phyloP scores from a whole-genome alignment of 2,329 filamentous ascomycete species.

The Fusarium guadeloupense region DNA sequence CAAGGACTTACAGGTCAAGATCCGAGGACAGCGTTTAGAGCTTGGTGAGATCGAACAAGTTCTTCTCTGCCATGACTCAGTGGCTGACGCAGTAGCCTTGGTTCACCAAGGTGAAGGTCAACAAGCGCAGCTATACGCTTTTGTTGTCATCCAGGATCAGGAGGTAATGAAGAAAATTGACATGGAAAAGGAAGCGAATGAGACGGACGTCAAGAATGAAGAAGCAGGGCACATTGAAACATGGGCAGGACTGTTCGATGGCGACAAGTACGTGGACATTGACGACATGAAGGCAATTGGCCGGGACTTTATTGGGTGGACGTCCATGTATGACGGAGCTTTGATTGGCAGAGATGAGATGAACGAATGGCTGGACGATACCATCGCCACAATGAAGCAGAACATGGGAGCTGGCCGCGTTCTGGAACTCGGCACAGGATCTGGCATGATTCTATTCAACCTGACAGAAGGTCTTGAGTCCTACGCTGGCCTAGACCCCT shows the following conservation, averaged over 20 bases:
- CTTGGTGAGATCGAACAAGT: slow-evolving; percentile 34
- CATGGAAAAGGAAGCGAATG: too few species aligned
- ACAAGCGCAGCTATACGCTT: too few species aligned
- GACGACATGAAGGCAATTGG: slow-evolving; percentile 22
- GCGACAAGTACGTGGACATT: slow-evolving; percentile 24
- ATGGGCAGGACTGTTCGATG: slow-evolving; percentile 34
- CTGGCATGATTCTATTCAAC: slow-evolving; percentile 48
- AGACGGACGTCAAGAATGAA: too few species aligned
- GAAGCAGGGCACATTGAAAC: slow-evolving; percentile 15
- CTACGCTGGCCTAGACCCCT: slow-evolving; percentile 46
- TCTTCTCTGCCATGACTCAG: neutral
- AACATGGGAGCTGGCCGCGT: slow-evolving; percentile 25
- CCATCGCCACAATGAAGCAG: slow-evolving; percentile 36
- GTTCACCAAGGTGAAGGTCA: neutral
- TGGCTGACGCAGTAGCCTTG: neutral
- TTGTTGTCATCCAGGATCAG: too few species aligned
- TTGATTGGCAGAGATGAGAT: slow-evolving; percentile 36
- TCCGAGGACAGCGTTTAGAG: slow-evolving; percentile 43
- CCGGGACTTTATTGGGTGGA: slow-evolving; percentile 46
- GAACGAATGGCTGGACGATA: slow-evolving; percentile 47
- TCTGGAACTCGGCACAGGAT: slow-evolving; percentile 46
- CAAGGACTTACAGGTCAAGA: slow-evolving; percentile 43
- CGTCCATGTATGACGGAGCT: slow-evolving; percentile 45
- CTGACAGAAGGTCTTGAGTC: slow-evolving; percentile 18
- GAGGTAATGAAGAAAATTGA: too few species aligned